Base-by-base conservation (phyloP, 345 rosid genomes). In the Microthlaspi erraticum region DNA sequence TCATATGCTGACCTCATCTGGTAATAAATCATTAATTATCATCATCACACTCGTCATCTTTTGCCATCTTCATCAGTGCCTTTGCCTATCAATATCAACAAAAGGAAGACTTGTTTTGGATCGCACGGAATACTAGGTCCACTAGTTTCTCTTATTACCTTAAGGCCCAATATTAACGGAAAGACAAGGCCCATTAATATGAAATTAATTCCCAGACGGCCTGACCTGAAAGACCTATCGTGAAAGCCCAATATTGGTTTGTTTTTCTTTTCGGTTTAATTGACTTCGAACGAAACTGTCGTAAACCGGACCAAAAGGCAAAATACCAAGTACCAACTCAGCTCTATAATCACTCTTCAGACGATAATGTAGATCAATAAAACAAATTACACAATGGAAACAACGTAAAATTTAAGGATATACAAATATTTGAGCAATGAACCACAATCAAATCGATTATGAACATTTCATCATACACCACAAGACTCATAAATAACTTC, bases 41-140 rank as follows among this genome's bases (percentile, higher is more conserved):
- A 34, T 61, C 66, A 72, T 43, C 76, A 18, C 68, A 61, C n/a
- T 71, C 76, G 44, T 72, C 76, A 63, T 72, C 57, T 64, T 55
- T 72, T 72, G 70, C 49, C 16, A 29, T 56, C 52, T 17, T 17
- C 44, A 64, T 65, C 77, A 57, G 48, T 38, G 26, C 43, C 12
- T 38, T 64, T 73, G 50, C 45, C 8, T 42, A 19, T 72, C 70
- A 34, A 12, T 63, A 54, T 72, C 77, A 73, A 46, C 43, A 46
- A 54, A 34, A 23, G 14, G 29, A 0, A 53, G 23, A 54, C 29
- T 53, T 60, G 29, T 62, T 14, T 48, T 48, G 23, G 29, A 26
- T 26, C 29, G 4, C 4, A 26, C 29, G 29, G 4, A 26, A 26
- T 26, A 26, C 29, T 26, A 26, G 4, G 4, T 26, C 29, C 29